These are phyloP conservation scores for Sarcomyxa edulis DNA, from an alignment of 768 basidiomycete species.

Conservation along the genomic window DNA sequence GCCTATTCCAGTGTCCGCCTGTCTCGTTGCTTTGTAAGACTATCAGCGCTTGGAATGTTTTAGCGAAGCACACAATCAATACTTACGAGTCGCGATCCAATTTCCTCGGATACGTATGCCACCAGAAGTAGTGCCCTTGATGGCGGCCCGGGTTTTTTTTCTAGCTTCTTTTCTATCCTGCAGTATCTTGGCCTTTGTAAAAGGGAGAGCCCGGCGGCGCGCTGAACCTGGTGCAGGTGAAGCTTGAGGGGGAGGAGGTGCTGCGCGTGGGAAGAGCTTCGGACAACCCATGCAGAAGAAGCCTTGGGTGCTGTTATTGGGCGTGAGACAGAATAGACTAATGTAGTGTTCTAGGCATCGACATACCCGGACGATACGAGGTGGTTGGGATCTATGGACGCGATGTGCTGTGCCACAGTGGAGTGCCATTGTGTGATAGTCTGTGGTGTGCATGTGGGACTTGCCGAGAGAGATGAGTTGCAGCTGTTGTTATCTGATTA, in stretches of 20 bases:
- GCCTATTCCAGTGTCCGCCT: slow-evolving; percentile 39
- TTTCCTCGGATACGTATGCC: slow-evolving; percentile 53
- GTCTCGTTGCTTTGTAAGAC: slow-evolving; percentile 48
- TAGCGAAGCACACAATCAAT: too few relatives aligned
- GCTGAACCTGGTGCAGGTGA: slow-evolving; percentile 33
- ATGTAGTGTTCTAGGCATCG: neutral
- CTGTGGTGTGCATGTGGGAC: slow-evolving; percentile 37
- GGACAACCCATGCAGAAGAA: slow-evolving; percentile 53
- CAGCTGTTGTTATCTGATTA: slow-evolving; percentile 34
- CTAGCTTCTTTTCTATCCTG: slow-evolving; percentile 42
- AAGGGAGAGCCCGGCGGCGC: slow-evolving; percentile 26
- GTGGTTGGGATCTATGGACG: slow-evolving; percentile 53
- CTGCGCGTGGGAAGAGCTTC: slow-evolving; percentile 42
- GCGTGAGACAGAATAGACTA: neutral
- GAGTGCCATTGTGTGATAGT: slow-evolving; percentile 57
- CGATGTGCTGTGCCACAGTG: slow-evolving; percentile 38
- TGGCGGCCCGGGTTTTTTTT: slow-evolving; percentile 37
- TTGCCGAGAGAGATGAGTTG: slow-evolving; percentile 44
- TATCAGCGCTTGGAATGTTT: too few relatives aligned
- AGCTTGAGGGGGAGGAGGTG: slow-evolving; percentile 29
- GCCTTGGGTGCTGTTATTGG: slow-evolving; percentile 37
- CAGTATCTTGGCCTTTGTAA: slow-evolving; percentile 42
- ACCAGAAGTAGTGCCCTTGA: slow-evolving; percentile 25
- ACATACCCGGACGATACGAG: slow-evolving; percentile 57
- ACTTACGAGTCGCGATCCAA: slow-evolving; percentile 52